Evolutionary conservation across 2,329 filamentous ascomycete species (phyloP).

Genomic region (Aspergillus puulaauensis): DNA sequence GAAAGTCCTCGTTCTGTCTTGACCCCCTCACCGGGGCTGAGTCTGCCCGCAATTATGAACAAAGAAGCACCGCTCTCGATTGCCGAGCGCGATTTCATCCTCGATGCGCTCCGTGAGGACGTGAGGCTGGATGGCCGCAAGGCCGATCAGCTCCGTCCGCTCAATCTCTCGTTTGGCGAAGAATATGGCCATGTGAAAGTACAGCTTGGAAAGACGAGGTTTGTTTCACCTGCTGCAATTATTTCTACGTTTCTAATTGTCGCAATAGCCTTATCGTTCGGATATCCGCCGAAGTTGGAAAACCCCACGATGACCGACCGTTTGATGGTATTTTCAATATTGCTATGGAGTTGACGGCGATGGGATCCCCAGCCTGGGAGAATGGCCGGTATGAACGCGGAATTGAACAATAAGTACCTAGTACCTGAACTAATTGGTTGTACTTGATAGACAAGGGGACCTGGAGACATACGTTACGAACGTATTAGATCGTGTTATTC

Average conservation of each 20-base stretch:
- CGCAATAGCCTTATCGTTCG: constrained; percentile 58
- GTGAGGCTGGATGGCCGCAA: constrained; percentile 80
- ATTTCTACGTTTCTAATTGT: background rate
- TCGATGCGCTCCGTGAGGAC: constrained; percentile 76
- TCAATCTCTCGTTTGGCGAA: constrained; percentile 80
- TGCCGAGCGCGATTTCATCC: constrained; percentile 83
- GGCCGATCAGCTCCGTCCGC: constrained; percentile 74
- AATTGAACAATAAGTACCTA: background rate
- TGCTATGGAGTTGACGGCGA: constrained; percentile 83
- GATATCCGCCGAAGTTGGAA: constrained; percentile 83
- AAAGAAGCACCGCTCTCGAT: constrained; percentile 87
- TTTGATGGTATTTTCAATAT: constrained; percentile 97
- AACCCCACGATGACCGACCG: constrained; percentile 81
- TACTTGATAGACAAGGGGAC: constrained; percentile 64
- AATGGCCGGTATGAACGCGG: constrained; percentile 61
- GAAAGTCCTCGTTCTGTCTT: constrained; percentile 16
- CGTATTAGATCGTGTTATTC: constrained; percentile 89
- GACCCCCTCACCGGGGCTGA: constrained; percentile 23
- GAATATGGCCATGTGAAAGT: constrained; percentile 90
- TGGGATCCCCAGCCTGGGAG: constrained; percentile 89
- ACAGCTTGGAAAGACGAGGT: constrained; percentile 87
- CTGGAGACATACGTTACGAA: constrained; percentile 83
- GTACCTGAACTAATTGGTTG: background rate
- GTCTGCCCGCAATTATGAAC: constrained; percentile 64
- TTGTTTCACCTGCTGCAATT: constrained; percentile 19